Conservation (phyloP, 176 grass and related monocot species). For the Paspalum notatum region DNA sequence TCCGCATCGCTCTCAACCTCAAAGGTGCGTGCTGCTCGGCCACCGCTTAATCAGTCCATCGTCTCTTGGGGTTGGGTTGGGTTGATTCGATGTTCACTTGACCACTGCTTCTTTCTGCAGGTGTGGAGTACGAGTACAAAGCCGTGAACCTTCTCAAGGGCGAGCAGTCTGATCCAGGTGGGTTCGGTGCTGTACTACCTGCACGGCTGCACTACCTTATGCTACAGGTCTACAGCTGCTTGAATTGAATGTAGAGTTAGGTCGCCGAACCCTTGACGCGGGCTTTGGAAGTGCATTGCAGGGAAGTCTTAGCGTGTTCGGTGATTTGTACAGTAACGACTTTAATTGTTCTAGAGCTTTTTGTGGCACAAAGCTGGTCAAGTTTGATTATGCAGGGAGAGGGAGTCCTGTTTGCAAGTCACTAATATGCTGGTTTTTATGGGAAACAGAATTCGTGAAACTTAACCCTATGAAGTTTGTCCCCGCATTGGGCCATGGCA, state of each 20-base stretch:
- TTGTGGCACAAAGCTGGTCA: neutral
- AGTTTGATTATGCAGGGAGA: neutral
- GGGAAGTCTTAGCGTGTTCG: too few relatives aligned
- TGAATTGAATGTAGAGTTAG: neutral
- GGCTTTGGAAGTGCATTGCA: too few relatives aligned
- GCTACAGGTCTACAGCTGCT: neutral
- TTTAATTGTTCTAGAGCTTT: constrained; percentile 1
- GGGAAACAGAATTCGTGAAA: constrained; percentile 50
- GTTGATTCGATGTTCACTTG: neutral
- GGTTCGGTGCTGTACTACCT: neutral
- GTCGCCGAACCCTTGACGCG: too few relatives aligned
- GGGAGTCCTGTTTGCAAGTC: neutral
- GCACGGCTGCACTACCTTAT: neutral
- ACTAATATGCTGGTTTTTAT: constrained; percentile 11
- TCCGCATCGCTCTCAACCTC: constrained; percentile 70
- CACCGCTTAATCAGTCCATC: neutral
- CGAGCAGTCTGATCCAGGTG: constrained; percentile 64
- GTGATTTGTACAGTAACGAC: too few relatives aligned
- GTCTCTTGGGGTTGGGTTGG: neutral
- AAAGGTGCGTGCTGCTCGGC: constrained; percentile 49
- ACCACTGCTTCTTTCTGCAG: neutral
- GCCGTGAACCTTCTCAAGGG: constrained; percentile 53
- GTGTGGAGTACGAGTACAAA: constrained; percentile 56
- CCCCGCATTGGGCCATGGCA: constrained; percentile 22
- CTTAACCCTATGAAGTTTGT: constrained; percentile 64